A percentile compares a stretch with the other conserved stretches of the same genome.
Conservation (phyloP, 192 early-diverging fungal genomes). For the Spizellomyces sp. region DNA sequence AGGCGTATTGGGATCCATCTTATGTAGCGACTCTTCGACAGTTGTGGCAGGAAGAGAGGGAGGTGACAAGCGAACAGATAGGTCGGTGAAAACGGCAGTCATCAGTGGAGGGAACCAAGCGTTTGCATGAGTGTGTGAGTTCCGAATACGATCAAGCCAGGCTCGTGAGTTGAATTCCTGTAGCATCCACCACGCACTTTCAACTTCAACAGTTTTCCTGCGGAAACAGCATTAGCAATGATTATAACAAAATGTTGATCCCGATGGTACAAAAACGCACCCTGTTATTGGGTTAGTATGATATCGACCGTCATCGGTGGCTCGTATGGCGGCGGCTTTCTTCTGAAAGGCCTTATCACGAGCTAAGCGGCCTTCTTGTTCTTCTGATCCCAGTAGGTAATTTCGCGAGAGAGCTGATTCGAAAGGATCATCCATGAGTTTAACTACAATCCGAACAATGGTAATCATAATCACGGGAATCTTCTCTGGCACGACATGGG, state of each 20-base stretch:
- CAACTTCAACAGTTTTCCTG: conserved; percentile 30
- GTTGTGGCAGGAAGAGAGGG: conserved; percentile 33
- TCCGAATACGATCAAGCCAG: conserved; percentile 41
- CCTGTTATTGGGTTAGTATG: no score
- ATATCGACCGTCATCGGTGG: not conserved
- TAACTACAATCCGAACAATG: conserved; percentile 27
- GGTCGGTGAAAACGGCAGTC: conserved; percentile 20
- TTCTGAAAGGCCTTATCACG: conserved; percentile 54
- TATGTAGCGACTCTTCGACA: conserved; percentile 49
- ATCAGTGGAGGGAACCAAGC: conserved; percentile 28
- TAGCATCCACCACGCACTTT: conserved; percentile 50
- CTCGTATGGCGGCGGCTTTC: conserved; percentile 36
- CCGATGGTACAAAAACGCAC: no score
- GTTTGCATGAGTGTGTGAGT: not conserved
- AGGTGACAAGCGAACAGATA: conserved; percentile 18
- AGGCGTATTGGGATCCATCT: conserved; percentile 52
- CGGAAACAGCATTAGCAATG: not conserved
- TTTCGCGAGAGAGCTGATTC: conserved; percentile 45
- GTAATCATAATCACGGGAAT: conserved; percentile 32
- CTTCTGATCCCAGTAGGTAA: conserved; percentile 44
- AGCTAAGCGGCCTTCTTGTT: conserved; percentile 42
- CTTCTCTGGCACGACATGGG: conserved; percentile 1
- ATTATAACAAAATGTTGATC: no score
- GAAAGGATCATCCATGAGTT: conserved; percentile 46
- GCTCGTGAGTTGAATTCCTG: conserved; percentile 53